Percentiles rank a stretch among this genome's conserved stretches.
phyloP scores from a whole-genome alignment of 2,329 filamentous ascomycete genomes.

The Neospermospora avenae region DNA sequence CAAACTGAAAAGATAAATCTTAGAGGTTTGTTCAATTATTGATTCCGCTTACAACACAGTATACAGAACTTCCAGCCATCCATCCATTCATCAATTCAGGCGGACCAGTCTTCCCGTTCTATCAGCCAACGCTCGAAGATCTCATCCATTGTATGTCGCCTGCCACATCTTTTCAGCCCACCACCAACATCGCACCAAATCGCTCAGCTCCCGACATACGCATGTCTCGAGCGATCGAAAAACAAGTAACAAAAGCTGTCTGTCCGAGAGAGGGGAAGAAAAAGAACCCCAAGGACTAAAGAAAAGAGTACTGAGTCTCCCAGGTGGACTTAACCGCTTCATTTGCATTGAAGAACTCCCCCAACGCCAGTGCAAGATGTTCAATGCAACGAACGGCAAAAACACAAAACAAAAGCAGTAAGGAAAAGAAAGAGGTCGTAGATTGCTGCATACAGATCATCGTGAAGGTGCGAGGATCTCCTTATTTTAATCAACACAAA shows the following conservation, averaged over 20 bases:
- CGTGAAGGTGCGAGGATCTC: conserved; percentile 37
- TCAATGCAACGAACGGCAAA: neutral
- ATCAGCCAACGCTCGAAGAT: too few species aligned
- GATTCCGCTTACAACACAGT: conserved; percentile 8
- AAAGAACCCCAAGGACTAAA: neutral
- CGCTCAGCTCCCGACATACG: neutral
- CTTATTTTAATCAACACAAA: conserved; percentile 37
- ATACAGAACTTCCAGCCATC: conserved; percentile 22
- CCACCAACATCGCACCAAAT: neutral
- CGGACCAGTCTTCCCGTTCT: neutral
- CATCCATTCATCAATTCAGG: neutral
- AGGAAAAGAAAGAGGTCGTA: conserved; percentile 36
- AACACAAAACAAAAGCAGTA: conserved; percentile 23
- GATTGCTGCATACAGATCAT: conserved; percentile 51
- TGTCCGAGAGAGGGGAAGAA: neutral
- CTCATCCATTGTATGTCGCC: too few species aligned
- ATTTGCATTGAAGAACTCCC: conserved; percentile 25
- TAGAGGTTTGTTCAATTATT: conserved; percentile 24
- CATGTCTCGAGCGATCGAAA: conserved; percentile 2
- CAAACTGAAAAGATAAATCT: too few species aligned
- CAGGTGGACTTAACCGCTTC: neutral
- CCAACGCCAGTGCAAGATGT: conserved; percentile 29
- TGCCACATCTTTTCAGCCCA: neutral
- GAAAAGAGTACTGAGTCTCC: neutral
- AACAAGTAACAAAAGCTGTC: neutral